These are phyloP conservation scores for Nigrospora oryzae DNA, from an alignment of 2,329 filamentous ascomycete species.

Conservation along the genomic window DNA sequence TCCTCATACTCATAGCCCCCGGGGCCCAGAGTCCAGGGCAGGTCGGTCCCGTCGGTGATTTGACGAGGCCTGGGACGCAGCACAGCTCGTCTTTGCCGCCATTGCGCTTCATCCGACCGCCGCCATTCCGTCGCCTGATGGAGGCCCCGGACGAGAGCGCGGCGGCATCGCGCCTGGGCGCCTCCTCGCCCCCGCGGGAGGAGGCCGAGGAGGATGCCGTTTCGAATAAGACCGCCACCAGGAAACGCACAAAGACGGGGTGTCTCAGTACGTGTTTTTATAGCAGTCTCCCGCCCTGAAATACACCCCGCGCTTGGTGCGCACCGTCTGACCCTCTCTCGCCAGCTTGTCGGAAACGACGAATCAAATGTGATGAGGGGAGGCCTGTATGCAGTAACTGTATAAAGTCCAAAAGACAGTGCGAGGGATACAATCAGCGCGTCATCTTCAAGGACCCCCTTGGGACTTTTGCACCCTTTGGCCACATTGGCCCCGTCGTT, in stretches of 20 bases:
- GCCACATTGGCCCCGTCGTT: conserved; percentile 32
- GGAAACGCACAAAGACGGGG: conserved; percentile 82
- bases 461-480: conserved; percentile 42
- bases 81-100: no score
- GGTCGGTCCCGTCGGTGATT: no score
- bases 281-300: conserved; percentile 3
- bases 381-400: conserved; percentile 76
- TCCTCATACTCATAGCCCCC: no score
- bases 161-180: conserved; percentile 16
- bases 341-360: conserved; percentile 79
- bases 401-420: conserved; percentile 75
- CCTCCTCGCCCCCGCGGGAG: conserved; percentile 21
- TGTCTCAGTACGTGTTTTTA: conserved; percentile 63
- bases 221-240: conserved; percentile 37
- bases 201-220: conserved; percentile 30
- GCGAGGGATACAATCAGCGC: conserved; percentile 76
- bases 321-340: conserved; percentile 8
- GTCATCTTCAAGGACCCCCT: conserved; percentile 72
- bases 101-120: no score
- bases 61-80: no score
- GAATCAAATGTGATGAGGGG: conserved; percentile 95
- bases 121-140: background rate
- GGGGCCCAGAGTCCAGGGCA: no score
- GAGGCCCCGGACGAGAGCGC: background rate
- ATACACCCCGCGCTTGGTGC: background rate